These are phyloP conservation scores for Aspergillus pseudoviridinutans DNA, from an alignment of 2,329 filamentous ascomycete genomes.

Conservation along the genomic window DNA sequence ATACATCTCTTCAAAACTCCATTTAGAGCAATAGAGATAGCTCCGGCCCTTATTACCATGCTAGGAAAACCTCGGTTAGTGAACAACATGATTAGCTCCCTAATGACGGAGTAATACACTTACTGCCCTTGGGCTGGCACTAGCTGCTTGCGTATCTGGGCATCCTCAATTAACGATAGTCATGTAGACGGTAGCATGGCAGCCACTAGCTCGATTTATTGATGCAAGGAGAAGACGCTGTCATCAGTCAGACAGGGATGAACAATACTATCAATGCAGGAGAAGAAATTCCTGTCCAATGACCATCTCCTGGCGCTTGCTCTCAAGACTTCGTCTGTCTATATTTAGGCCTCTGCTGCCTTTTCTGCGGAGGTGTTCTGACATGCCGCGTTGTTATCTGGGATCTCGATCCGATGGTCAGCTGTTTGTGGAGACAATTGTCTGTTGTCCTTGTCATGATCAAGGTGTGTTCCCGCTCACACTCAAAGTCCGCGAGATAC, in stretches of 20 bases:
- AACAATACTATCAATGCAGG: neutral
- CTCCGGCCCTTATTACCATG: neutral
- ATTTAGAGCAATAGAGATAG: neutral
- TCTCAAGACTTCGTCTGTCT: neutral
- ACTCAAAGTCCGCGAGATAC: neutral
- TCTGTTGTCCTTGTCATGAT: neutral
- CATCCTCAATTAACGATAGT: neutral
- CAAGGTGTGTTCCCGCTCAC: neutral
- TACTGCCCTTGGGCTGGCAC: neutral
- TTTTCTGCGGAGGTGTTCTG: neutral
- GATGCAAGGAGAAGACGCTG: neutral
- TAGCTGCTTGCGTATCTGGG: neutral
- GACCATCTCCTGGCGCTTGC: neutral
- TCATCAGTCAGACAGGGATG: neutral
- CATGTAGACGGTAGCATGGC: neutral
- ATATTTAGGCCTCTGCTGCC: neutral
- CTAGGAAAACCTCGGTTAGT: neutral
- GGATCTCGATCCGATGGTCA: neutral
- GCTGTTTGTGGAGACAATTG: neutral
- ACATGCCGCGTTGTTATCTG: neutral
- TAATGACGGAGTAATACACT: neutral
- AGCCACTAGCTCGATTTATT: neutral
- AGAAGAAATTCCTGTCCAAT: neutral
- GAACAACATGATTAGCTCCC: neutral
- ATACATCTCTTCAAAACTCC: neutral